These are phyloP conservation scores for Xylaria venustula DNA, from an alignment of 495 filamentous ascomycete species.

Conservation along the genomic window DNA sequence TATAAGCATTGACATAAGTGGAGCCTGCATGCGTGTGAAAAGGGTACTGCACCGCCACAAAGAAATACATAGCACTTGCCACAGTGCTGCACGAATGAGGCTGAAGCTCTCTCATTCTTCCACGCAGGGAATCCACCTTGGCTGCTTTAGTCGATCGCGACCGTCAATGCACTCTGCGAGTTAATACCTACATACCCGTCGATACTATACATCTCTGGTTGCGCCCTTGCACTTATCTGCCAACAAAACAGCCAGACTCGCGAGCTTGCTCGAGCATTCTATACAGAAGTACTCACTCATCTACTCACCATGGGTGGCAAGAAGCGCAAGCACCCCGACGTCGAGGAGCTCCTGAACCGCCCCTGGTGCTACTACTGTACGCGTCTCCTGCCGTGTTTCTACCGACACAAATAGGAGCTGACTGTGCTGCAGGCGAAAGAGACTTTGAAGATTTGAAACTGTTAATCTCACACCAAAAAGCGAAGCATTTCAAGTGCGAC, in stretches of 20 bases:
- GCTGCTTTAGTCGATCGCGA: background rate
- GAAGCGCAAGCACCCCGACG: conserved; percentile 78
- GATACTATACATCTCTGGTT: background rate
- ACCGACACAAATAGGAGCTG: background rate
- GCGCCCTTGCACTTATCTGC: background rate
- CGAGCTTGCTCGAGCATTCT: background rate
- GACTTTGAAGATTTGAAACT: conserved; percentile 98
- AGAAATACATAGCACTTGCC: background rate
- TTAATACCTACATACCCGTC: no score
- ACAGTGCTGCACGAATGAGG: background rate
- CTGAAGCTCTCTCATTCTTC: background rate
- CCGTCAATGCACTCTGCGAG: background rate
- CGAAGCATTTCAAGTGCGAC: conserved; percentile 98
- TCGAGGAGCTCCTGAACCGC: conserved; percentile 82
- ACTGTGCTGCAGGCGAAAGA: conserved; percentile 61
- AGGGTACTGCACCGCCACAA: conserved; percentile 11
- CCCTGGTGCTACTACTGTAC: conserved; percentile 98
- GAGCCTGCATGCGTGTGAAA: no score
- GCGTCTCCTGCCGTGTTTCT: conserved; percentile 13
- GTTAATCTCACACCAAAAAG: conserved; percentile 93
- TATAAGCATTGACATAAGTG: no score
- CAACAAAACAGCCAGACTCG: background rate
- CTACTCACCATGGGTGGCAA: conserved; percentile 63
- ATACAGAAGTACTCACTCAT: conserved; percentile 10
- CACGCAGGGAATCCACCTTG: background rate